Base-by-base conservation (phyloP, 139 green algal species). In the Mychonastes homosphaera region DNA sequence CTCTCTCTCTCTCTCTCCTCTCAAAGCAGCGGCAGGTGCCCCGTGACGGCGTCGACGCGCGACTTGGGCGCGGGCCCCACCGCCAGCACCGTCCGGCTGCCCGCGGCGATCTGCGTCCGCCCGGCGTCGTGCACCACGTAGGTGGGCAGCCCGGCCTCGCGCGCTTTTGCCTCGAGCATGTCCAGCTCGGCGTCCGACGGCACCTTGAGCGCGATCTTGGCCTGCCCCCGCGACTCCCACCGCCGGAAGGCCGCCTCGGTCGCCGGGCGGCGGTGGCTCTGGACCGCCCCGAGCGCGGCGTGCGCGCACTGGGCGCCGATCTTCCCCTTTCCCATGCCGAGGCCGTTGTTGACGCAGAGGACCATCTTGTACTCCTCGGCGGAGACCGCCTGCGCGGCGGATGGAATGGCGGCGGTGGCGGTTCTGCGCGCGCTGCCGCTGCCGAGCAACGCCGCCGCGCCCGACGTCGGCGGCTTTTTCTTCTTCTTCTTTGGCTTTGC, bases 251-350 rank as follows among this genome's bases (percentile, higher is more conserved):
- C 28, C 10, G 60, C 24, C 33, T 54, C 34, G 35, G 80, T 64
- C 3, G 39, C 49, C 27, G 38, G 33, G 16, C 51, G n/a, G n/a
- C n/a, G 46, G 45, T 80, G 70, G 47, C 71, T 30, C 47, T 83
- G 67, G 15, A 89, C 49, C 24, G 83, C 75, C 2, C 81, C 87
- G 13, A 89, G 74, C 4, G 87, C 83, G 3, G 83, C 87, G 54
- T 95, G 87, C 12, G 76, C 74, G 60, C 83, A 92, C 56, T 95
- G 87, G 27, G 87, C 87, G 19, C 77, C 79, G 44, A 89, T 82
- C 57, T 90, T 90, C 36, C 82, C 82, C 45, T 83, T 87, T 40
- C 78, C 76, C 82, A 90, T 90, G 21, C 78, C 79, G 13, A 90
- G 57, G 0, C 50, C 36, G n/a, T 71, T 67, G 53, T 90, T 90